Percentiles rank a stretch among this genome's conserved stretches.
Evolutionary conservation across 352 stramenopile genomes (phyloP).

Genomic region (Phytophthora melonis): DNA sequence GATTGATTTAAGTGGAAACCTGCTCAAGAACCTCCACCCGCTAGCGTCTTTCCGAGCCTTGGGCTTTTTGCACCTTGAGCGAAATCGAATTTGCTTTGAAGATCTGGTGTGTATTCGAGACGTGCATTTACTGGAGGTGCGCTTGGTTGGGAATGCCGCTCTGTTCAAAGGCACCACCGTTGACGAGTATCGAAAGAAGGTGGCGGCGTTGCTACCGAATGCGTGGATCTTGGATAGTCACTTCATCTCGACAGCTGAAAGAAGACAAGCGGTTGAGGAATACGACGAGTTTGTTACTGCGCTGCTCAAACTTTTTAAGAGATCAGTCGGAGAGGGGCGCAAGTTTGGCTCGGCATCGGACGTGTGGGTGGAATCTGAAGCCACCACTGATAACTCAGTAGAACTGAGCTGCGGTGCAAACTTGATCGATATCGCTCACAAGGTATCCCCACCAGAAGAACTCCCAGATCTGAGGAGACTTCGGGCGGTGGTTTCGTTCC

Average conservation of each 20-base stretch:
- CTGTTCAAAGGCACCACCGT: constrained; percentile 34
- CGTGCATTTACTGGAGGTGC: constrained; percentile 65
- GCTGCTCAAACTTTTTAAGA: constrained; percentile 24
- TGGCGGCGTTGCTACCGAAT: constrained; percentile 62
- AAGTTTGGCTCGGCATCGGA: constrained; percentile 53
- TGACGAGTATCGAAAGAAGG: constrained; percentile 51
- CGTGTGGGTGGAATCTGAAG: constrained; percentile 39
- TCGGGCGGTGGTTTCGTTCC: constrained; percentile 44
- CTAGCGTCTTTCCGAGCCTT: constrained; percentile 60
- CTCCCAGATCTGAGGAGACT: constrained; percentile 51
- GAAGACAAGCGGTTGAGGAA: constrained; percentile 47
- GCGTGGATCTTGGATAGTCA: constrained; percentile 70
- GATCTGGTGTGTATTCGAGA: constrained; percentile 67
- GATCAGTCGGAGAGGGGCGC: not conserved
- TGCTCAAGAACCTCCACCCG: constrained; percentile 46
- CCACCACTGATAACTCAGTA: not conserved
- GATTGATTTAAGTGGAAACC: constrained; percentile 63
- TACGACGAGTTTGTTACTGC: constrained; percentile 48
- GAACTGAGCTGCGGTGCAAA: constrained; percentile 1
- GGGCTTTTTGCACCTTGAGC: constrained; percentile 65
- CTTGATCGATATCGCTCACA: constrained; percentile 36
- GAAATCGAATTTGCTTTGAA: constrained; percentile 55
- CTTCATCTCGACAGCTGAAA: constrained; percentile 57
- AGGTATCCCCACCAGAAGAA: constrained; percentile 15
- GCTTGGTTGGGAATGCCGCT: constrained; percentile 46